Evolutionary conservation across 108 stramenopile species (phyloP).

Genomic region (Pseudonitzschia multiseries): DNA sequence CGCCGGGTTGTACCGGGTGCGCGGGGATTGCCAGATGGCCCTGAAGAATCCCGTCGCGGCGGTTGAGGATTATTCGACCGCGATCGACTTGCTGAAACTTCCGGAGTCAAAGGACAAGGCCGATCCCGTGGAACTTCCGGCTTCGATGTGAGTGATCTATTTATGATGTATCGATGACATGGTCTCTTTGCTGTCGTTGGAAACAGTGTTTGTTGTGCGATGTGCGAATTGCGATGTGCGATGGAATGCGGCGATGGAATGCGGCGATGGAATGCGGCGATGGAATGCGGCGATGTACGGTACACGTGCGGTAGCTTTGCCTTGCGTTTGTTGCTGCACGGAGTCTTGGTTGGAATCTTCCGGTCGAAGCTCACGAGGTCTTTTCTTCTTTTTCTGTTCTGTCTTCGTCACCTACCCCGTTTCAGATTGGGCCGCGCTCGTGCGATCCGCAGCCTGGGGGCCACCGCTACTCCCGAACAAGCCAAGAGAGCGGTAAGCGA

Average conservation of each 20-base stretch:
- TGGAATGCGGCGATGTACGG: too few species aligned
- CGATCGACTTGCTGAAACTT: slow-evolving; percentile 47
- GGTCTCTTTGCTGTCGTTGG: not conserved
- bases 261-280: too few species aligned
- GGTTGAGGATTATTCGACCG: slow-evolving; percentile 52
- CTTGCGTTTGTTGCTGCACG: too few species aligned
- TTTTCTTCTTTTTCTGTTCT: not conserved
- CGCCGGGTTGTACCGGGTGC: slow-evolving; percentile 73
- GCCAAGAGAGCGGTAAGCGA: slow-evolving; percentile 46
- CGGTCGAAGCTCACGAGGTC: not conserved
- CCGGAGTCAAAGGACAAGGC: slow-evolving; percentile 28
- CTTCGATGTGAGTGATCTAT: slow-evolving; percentile 41
- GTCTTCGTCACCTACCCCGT: too few species aligned
- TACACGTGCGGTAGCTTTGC: too few species aligned
- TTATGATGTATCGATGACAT: not conserved
- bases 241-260: too few species aligned
- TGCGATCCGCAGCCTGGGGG: slow-evolving; percentile 48
- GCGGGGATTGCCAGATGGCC: slow-evolving; percentile 72
- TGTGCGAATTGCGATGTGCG: too few species aligned
- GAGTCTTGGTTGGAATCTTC: too few species aligned
- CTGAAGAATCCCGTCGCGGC: slow-evolving; percentile 41
- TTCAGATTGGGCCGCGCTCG: slow-evolving; percentile 58
- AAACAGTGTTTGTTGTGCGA: too few species aligned
- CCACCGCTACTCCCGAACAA: slow-evolving; percentile 37
- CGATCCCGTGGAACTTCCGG: slow-evolving; percentile 65